A percentile compares a stretch with the other conserved stretches of the same genome.
These are phyloP conservation scores for Ophiostoma populinum DNA, from an alignment of 2,329 filamentous ascomycete genomes.

Conservation along the genomic window DNA sequence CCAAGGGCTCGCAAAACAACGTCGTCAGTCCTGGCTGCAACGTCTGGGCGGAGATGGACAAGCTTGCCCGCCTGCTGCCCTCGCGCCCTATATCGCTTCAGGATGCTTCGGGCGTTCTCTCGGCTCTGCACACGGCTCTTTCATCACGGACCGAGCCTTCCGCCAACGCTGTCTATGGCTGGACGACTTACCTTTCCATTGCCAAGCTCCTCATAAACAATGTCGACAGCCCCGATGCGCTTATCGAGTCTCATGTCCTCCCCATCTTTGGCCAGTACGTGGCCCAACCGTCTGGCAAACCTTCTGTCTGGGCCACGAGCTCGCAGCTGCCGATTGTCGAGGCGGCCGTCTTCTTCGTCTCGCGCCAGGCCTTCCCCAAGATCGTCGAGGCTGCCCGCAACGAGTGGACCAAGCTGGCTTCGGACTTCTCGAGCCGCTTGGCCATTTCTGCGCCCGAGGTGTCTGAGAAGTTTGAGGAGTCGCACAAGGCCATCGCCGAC, in stretches of 20 bases:
- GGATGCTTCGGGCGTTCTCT: conserved; percentile 42
- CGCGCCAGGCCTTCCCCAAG: conserved; percentile 22
- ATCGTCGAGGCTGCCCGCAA: conserved; percentile 31
- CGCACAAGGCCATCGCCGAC: conserved; percentile 50
- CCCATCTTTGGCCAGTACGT: conserved; percentile 39
- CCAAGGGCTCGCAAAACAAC: conserved; percentile 71
- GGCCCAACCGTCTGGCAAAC: conserved; percentile 24
- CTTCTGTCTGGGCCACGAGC: conserved; percentile 20
- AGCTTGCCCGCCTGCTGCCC: conserved; percentile 45
- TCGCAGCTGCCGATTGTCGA: conserved; percentile 23
- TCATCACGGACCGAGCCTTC: conserved; percentile 57
- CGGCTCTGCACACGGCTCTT: conserved; percentile 54
- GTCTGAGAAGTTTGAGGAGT: conserved; percentile 56
- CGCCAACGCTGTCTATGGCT: conserved; percentile 49
- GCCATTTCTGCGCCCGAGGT: conserved; percentile 65
- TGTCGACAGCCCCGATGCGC: conserved; percentile 25
- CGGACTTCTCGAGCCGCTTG: conserved; percentile 46
- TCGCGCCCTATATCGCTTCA: conserved; percentile 24
- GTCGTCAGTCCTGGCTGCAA: conserved; percentile 22
- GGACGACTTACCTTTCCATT: conserved; percentile 56
- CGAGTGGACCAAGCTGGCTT: conserved; percentile 47
- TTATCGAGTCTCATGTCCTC: conserved; percentile 33
- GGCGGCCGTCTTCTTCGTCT: conserved; percentile 28
- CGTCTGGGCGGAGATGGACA: conserved; percentile 56
- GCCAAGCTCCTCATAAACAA: conserved; percentile 33